Evolutionary conservation across 768 basidiomycete species (phyloP).

Genomic region (Mycena leptocephala): DNA sequence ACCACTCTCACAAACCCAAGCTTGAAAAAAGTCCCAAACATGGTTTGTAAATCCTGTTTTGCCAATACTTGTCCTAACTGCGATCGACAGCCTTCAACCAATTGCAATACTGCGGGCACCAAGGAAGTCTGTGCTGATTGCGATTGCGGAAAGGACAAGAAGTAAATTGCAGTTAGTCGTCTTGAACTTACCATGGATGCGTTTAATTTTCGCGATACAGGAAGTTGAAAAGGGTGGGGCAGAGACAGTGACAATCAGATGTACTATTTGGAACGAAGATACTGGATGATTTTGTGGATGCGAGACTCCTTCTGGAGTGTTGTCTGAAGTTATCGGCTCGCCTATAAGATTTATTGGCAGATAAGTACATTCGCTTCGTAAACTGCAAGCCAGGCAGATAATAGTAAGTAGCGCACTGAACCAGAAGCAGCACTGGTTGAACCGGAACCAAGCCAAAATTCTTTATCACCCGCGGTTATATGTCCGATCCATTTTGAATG

Average conservation of each 20-base stretch:
- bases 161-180: conserved; percentile 11
- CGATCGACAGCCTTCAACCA: conserved; percentile 17
- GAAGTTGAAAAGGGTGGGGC: background rate
- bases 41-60: background rate
- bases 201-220: background rate
- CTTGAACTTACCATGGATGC: background rate
- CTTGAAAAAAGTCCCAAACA: no score
- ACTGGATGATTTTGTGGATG: background rate
- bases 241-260: background rate
- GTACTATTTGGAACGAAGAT: background rate
- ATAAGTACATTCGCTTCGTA: no score
- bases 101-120: conserved; percentile 12
- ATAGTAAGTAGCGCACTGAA: no score
- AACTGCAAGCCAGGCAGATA: no score
- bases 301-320: no score
- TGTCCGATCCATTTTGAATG: no score
- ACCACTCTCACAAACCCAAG: background rate
- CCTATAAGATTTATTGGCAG: no score
- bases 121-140: conserved; percentile 33
- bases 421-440: no score
- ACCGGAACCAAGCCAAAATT: no score
- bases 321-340: no score
- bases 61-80: background rate
- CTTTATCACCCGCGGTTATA: no score
- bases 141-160: conserved; percentile 37